Percentiles rank a stretch among this genome's conserved stretches.
Evolutionary conservation across 441 rosid genomes (phyloP).

Genomic region (Gossypium davidsonii): DNA sequence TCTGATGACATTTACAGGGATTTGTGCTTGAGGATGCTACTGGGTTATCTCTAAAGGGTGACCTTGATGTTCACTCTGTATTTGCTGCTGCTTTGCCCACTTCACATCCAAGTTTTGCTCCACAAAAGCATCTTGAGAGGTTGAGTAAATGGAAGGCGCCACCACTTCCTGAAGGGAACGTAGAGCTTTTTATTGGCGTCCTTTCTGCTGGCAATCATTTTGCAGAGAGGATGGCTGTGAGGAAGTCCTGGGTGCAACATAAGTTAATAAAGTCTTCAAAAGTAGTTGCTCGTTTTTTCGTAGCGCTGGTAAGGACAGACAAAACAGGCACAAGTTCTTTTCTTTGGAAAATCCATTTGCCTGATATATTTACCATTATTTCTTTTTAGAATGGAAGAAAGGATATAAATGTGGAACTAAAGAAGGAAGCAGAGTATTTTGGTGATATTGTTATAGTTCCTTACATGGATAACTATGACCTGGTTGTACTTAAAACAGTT

Average conservation of each 20-base stretch:
- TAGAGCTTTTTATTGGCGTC: slow-evolving; percentile 76
- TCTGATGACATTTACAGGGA: slow-evolving; percentile 43
- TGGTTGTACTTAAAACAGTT: slow-evolving; percentile 65
- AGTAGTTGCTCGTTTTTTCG: slow-evolving; percentile 86
- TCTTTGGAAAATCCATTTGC: not conserved
- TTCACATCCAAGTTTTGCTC: slow-evolving; percentile 67
- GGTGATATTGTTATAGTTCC: slow-evolving; percentile 66
- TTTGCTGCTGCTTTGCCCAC: slow-evolving; percentile 79
- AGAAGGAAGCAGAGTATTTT: slow-evolving; percentile 61
- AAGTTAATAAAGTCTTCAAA: slow-evolving; percentile 66
- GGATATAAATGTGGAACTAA: slow-evolving; percentile 56
- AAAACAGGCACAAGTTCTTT: not conserved
- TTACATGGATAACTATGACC: slow-evolving; percentile 72
- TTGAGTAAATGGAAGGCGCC: slow-evolving; percentile 78
- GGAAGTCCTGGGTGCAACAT: slow-evolving; percentile 96
- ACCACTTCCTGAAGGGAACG: slow-evolving; percentile 46
- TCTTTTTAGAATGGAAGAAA: slow-evolving; percentile 49
- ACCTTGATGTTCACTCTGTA: slow-evolving; percentile 67
- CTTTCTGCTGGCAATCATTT: slow-evolving; percentile 97
- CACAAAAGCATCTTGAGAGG: slow-evolving; percentile 71
- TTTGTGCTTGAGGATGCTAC: slow-evolving; percentile 97
- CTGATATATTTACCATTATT: not conserved
- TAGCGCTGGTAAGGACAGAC: slow-evolving; percentile 44
- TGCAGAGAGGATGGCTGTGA: slow-evolving; percentile 93
- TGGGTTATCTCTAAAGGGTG: slow-evolving; percentile 69